Evolutionary conservation across 805 yeast species (phyloP), one percentile per base, ranked within the genome.

Genomic region (Lipomyces orientalis): DNA sequence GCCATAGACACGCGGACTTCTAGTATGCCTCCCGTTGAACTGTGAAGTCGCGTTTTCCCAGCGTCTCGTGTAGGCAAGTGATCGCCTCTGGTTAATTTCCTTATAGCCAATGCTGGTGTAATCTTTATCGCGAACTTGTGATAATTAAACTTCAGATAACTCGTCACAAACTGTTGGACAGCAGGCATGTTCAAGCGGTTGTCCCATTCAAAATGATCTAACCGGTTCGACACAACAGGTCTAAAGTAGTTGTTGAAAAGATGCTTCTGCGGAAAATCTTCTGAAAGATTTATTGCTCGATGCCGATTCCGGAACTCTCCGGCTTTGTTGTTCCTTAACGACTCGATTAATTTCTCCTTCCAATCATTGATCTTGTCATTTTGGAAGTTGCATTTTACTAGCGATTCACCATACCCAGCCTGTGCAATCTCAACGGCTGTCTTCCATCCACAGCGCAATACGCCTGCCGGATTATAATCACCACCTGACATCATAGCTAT

Each of bases 401-500:
- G 51, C 10, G 56, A 34, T 10, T 66, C 66, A 35, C 73, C 75
- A 33, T 62, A 73, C 14, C 74, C 74, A 19, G 70, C 67, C 34
- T 43, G 43, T 9, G 75, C 75, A 29, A 70, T 64, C 29, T 64
- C 73, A 6, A 70, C 22, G n/a, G 75, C 73, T 3, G 69, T 61
- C 31, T 59, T 66, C 10, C 66, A 43, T 9, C 75, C 75, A 49
- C 67, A 64, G n/a, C 60, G 54, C 19, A 46, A 19, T 5, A 73
- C 59, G 25, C 75, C 75, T 31, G 63, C 49, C 14, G 75, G 54
- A 29, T 62, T 60, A 58, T 74, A 75, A 55, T 74, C 76, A 7
- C 75, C 77, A 10, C 76, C 77, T 12, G 74, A 61, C 66, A 74
- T 46, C 59, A 74, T 63, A n/a, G 77, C 76, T 16, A 68, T 56